Conservation (phyloP, 2,329 filamentous ascomycete genomes). For the Colletotrichum simmondsii region DNA sequence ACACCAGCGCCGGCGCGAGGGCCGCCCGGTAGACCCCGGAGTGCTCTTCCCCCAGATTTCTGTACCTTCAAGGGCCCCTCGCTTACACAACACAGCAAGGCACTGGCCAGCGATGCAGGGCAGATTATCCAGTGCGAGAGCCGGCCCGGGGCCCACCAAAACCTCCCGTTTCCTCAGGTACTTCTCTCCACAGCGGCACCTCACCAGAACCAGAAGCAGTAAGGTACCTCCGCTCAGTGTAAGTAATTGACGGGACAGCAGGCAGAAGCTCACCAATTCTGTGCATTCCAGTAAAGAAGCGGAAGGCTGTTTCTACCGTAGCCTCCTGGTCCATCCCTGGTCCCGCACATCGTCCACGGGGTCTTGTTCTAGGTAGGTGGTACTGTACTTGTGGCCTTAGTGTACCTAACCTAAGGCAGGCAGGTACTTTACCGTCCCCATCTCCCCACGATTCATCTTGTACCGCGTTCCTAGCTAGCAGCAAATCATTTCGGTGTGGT, state of each 20-base stretch:
- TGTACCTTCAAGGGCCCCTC: not conserved
- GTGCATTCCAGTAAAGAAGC: conserved; percentile 11
- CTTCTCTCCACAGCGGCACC: not conserved
- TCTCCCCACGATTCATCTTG: not conserved
- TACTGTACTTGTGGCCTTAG: not conserved
- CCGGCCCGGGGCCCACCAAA: not conserved
- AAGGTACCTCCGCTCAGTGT: not conserved
- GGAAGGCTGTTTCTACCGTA: conserved; percentile 24
- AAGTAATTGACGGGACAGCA: not conserved
- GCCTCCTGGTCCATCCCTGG: conserved; percentile 7
- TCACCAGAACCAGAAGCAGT: not conserved
- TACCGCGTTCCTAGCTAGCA: not conserved
- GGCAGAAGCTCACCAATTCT: conserved; percentile 3
- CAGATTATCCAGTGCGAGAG: not conserved
- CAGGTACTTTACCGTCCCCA: not conserved
- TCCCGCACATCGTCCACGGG: conserved; percentile 24
- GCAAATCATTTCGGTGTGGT: not conserved
- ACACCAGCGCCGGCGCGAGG: not conserved
- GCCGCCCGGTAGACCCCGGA: conserved; percentile 11
- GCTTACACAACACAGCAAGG: not conserved
- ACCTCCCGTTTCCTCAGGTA: not conserved
- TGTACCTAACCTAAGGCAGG: too few relatives aligned
- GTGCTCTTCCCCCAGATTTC: conserved; percentile 29
- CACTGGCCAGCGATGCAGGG: not conserved
- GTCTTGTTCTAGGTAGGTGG: conserved; percentile 1